Evolutionary conservation across 768 basidiomycete species (phyloP).

Genomic region (Clavulina sp.): DNA sequence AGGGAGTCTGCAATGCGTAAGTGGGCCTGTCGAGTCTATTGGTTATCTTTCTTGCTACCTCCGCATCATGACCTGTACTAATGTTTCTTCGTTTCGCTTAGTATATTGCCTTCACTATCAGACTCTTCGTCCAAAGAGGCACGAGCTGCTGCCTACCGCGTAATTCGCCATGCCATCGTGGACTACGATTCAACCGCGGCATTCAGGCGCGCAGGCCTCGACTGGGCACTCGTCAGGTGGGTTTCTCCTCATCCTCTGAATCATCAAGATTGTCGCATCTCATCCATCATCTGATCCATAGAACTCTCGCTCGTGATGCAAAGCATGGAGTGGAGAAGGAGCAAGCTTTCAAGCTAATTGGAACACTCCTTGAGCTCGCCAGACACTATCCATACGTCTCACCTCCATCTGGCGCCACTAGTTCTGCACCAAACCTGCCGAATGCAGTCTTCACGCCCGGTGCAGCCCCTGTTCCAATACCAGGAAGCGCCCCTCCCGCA

Average conservation of each 20-base stretch:
- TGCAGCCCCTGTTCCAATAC: constrained; percentile 25
- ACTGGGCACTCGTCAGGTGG: constrained; percentile 85
- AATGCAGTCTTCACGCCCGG: constrained; percentile 6
- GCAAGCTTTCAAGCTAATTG: constrained; percentile 79
- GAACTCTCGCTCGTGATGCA: constrained; percentile 71
- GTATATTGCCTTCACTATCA: constrained; percentile 61
- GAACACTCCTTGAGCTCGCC: constrained; percentile 62
- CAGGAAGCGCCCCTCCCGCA: too few relatives aligned
- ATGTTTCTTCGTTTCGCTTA: constrained; percentile 20
- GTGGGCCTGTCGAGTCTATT: constrained; percentile 61
- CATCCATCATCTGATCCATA: constrained; percentile 17
- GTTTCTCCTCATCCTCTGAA: constrained; percentile 11
- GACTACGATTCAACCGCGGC: constrained; percentile 52
- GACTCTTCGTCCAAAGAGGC: constrained; percentile 56
- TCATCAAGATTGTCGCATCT: neutral
- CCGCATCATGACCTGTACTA: neutral
- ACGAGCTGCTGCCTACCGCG: constrained; percentile 66
- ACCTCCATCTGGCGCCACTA: constrained; percentile 22
- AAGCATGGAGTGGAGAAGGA: constrained; percentile 75
- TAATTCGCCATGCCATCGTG: constrained; percentile 61
- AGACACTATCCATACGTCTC: too few relatives aligned
- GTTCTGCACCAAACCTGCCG: too few relatives aligned
- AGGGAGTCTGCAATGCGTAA: too few relatives aligned
- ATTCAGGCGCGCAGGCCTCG: constrained; percentile 46
- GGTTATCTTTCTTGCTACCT: constrained; percentile 16